phyloP scores from a whole-genome alignment of 495 filamentous ascomycete species.

The Ramalina peruviana region DNA sequence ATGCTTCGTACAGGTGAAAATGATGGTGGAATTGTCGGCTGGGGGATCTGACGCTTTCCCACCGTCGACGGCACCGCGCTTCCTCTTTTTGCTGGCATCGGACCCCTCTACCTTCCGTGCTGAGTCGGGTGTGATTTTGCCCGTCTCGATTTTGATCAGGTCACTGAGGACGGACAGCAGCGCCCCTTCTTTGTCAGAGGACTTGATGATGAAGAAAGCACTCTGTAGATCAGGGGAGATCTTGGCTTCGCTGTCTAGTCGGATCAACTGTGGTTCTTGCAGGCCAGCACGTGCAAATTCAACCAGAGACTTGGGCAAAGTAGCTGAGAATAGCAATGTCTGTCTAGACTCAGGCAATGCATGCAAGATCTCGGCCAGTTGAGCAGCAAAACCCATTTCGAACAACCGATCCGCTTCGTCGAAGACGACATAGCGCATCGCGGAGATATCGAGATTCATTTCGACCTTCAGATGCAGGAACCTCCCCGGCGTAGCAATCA shows the following conservation, averaged over 20 bases:
- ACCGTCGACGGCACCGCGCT: constrained; percentile 30
- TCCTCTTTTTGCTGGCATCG: constrained; percentile 32
- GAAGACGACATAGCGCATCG: constrained; percentile 83
- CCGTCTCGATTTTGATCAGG: constrained; percentile 83
- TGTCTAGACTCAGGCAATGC: constrained; percentile 72
- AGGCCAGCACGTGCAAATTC: constrained; percentile 91
- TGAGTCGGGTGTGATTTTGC: constrained; percentile 41
- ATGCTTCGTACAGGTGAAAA: constrained; percentile 91
- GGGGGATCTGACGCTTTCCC: constrained; percentile 40
- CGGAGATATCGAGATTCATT: constrained; percentile 77
- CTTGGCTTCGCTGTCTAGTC: constrained; percentile 88
- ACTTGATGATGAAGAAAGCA: constrained; percentile 86
- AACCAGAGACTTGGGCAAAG: constrained; percentile 79
- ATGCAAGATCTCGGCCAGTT: constrained; percentile 85
- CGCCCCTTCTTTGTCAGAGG: constrained; percentile 83
- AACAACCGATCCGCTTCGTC: constrained; percentile 95
- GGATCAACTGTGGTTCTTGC: constrained; percentile 74
- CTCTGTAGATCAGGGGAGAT: constrained; percentile 86
- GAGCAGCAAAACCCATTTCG: constrained; percentile 93
- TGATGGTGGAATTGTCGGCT: constrained; percentile 72
- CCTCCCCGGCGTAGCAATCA: constrained; percentile 91
- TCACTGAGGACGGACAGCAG: constrained; percentile 79
- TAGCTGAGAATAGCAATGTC: constrained; percentile 89
- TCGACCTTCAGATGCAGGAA: constrained; percentile 93
- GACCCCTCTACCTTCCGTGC: constrained; percentile 20